phyloP scores from a whole-genome alignment of 306 rosid species.

The Corylus americana region DNA sequence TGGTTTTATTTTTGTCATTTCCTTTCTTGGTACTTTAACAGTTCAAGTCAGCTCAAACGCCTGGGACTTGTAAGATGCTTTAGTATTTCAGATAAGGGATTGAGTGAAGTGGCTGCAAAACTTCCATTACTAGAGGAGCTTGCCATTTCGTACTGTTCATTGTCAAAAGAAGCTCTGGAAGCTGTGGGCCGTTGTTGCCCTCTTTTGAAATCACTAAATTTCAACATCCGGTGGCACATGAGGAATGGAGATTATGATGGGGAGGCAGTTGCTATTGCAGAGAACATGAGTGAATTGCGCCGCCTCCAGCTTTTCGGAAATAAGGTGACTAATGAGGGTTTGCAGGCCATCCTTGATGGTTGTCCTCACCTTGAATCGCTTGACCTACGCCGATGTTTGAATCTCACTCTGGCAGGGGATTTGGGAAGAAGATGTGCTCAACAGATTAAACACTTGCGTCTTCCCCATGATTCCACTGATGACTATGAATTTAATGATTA shows the following conservation, averaged over 20 bases:
- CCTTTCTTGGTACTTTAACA: constrained; percentile 20
- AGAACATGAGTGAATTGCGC: constrained; percentile 44
- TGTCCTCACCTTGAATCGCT: constrained; percentile 72
- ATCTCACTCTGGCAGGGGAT: constrained; percentile 37
- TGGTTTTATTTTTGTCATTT: neutral
- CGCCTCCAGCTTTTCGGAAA: constrained; percentile 65
- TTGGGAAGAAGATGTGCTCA: constrained; percentile 45
- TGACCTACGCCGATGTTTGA: constrained; percentile 58
- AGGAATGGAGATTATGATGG: constrained; percentile 5
- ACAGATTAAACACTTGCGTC: constrained; percentile 42
- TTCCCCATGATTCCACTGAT: constrained; percentile 39
- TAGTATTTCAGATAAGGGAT: constrained; percentile 43
- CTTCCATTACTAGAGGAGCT: constrained; percentile 67
- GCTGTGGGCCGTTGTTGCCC: constrained; percentile 58
- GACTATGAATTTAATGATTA: no score
- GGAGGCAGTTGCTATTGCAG: constrained; percentile 53
- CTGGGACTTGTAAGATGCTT: constrained; percentile 45
- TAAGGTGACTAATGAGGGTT: constrained; percentile 52
- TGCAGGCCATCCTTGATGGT: constrained; percentile 57
- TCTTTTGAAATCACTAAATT: constrained; percentile 42
- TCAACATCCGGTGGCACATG: neutral
- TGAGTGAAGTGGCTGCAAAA: constrained; percentile 42
- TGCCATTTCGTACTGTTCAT: constrained; percentile 38
- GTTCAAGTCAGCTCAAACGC: constrained; percentile 44
- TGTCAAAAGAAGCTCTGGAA: constrained; percentile 37